These are phyloP conservation scores for Nakaseomyces kungkrabaensis DNA, from an alignment of 1,139 yeast genomes.

Conservation along the genomic window DNA sequence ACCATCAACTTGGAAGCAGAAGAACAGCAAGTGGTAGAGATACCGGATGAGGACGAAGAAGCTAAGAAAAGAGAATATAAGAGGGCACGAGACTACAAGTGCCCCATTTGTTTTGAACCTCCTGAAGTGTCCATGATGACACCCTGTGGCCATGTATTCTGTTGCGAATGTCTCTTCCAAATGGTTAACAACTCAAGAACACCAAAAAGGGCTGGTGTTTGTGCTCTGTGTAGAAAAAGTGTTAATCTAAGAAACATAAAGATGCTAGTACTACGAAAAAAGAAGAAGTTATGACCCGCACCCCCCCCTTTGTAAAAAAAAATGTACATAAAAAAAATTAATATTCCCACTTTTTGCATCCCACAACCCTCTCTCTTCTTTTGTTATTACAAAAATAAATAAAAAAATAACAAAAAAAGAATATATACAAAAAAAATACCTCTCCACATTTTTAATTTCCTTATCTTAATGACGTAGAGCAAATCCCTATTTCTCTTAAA, in stretches of 20 bases:
- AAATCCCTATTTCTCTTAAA: neutral
- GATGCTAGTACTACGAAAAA: conserved; percentile 21
- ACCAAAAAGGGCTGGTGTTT: conserved; percentile 32
- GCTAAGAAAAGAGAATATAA: conserved; percentile 12
- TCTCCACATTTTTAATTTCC: too few relatives aligned
- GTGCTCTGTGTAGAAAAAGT: conserved; percentile 41
- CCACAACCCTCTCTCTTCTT: too few relatives aligned
- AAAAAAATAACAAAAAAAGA: too few relatives aligned
- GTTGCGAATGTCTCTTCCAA: conserved; percentile 41
- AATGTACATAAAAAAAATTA: neutral
- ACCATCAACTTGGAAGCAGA: conserved; percentile 16
- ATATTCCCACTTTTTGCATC: neutral
- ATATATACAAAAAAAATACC: too few relatives aligned
- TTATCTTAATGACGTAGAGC: neutral
- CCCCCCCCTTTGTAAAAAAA: neutral
- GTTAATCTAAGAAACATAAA: conserved; percentile 30
- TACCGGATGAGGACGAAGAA: conserved; percentile 14
- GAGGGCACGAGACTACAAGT: conserved; percentile 31
- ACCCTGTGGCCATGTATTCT: conserved; percentile 48
- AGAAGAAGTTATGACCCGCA: neutral
- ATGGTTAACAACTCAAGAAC: conserved; percentile 39
- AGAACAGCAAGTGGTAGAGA: conserved; percentile 27
- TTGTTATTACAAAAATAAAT: too few relatives aligned
- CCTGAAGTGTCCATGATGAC: conserved; percentile 39
- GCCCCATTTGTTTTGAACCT: conserved; percentile 47